Evolutionary conservation across 2,329 filamentous ascomycete species (phyloP), one percentile per base, ranked within the genome.

Genomic region (Byssothecium circinans): DNA sequence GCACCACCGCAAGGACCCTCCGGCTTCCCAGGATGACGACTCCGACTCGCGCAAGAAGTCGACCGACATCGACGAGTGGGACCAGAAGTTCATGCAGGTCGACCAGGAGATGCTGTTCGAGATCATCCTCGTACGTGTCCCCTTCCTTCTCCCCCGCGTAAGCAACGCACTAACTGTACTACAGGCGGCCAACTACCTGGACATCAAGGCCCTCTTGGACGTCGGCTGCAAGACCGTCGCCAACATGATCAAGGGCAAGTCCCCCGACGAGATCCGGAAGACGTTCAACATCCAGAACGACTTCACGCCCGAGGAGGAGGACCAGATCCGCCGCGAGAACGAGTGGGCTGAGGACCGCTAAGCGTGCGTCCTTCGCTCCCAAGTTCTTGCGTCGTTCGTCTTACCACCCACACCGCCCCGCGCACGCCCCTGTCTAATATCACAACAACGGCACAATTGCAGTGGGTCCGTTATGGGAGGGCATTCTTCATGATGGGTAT

Each of bases 171-270:
- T 67, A 55, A 67, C 53, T 29, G 12, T 10, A 12, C 8, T 18
- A 5, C 58, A 94, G 89, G 94, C 94, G 3, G 90, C 92, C 64
- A 99, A 99, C 81, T 99, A 97, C 74, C 87, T 99, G 50, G 94
- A 99, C 61, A 99, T 99, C 79, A 99, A 97, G 82, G 88, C 91
- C 1, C 87, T 99, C 1, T 86, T 99, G 22, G 94, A 99, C 58
- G 92, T 97, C 50, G 94, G 94, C 53, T 99, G 94, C 84, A 99
- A 99, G 84, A 99, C 94, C 0, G 94, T 99, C 14, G 94, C 94
- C 53, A 99, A 99, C 78, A 99, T 99, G 94, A 99, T 99, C 81
- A 99, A 99, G 88, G 94, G 94, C 77, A 99, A 99, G 82, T 96
- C 91, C 0, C 94, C 94, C 2, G 94, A 99, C 73, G 94, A 99